Percentiles rank a stretch among this genome's conserved stretches.
phyloP scores from a whole-genome alignment of 768 basidiomycete genomes.

The Cystobasidium ongulense region DNA sequence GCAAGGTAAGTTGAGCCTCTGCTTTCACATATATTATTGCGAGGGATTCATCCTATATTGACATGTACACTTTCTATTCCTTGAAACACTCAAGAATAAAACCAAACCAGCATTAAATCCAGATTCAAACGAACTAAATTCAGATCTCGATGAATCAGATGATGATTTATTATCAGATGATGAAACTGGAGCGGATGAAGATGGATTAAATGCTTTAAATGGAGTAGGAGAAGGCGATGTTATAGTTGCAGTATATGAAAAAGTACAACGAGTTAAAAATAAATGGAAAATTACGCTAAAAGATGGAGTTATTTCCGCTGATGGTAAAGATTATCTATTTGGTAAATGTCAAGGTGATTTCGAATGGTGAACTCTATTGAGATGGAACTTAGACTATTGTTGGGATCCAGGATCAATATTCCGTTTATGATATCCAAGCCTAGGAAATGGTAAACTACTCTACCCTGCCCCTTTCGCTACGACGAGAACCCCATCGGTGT shows the following conservation, averaged over 20 bases:
- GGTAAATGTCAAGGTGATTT: constrained; percentile 76
- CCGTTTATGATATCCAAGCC: too few relatives aligned
- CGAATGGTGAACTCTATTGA: constrained; percentile 3
- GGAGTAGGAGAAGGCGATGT: constrained; percentile 64
- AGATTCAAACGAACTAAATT: constrained; percentile 75
- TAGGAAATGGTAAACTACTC: too few relatives aligned
- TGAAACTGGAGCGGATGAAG: constrained; percentile 68
- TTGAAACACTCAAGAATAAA: not conserved
- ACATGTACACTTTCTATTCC: not conserved
- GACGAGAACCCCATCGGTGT: too few relatives aligned
- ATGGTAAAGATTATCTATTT: constrained; percentile 95
- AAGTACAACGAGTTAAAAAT: constrained; percentile 93
- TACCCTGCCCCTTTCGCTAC: too few relatives aligned
- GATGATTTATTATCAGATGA: constrained; percentile 77
- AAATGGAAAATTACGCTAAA: constrained; percentile 97
- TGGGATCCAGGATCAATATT: too few relatives aligned
- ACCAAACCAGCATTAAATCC: constrained; percentile 31
- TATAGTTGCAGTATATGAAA: constrained; percentile 97
- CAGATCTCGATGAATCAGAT: constrained; percentile 84
- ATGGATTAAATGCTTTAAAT: constrained; percentile 55
- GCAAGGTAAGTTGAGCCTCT: not conserved
- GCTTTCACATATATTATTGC: not conserved
- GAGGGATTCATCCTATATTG: not conserved
- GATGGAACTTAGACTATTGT: too few relatives aligned
- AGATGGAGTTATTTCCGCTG: constrained; percentile 94